A percentile compares a stretch with the other conserved stretches of the same genome.
Conservation (phyloP, 495 filamentous ascomycete species). For the Echria macrotheca region DNA sequence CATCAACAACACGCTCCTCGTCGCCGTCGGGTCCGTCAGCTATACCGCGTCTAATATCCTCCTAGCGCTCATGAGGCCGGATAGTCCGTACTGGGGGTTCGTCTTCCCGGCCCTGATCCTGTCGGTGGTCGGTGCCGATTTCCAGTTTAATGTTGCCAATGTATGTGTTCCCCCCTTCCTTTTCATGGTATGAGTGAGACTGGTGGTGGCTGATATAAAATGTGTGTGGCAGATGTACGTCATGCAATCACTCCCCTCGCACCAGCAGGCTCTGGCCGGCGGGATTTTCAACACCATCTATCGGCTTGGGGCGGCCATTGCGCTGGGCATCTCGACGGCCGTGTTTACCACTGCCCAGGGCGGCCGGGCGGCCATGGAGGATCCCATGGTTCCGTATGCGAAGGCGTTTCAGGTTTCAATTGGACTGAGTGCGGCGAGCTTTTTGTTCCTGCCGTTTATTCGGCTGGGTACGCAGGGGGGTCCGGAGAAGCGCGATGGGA, state of each 20-base stretch:
- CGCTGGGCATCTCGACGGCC: slow-evolving; percentile 49
- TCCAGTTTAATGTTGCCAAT: slow-evolving; percentile 58
- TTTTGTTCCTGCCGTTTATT: slow-evolving; percentile 38
- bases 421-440: slow-evolving; percentile 45
- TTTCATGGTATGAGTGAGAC: not conserved
- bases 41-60: slow-evolving; percentile 42
- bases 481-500: not conserved
- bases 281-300: slow-evolving; percentile 56
- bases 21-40: slow-evolving; percentile 41
- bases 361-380: slow-evolving; percentile 27
- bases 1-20: slow-evolving; percentile 45
- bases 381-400: slow-evolving; percentile 35
- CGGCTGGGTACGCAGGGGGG: slow-evolving; percentile 39
- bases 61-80: slow-evolving; percentile 32
- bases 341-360: slow-evolving; percentile 35
- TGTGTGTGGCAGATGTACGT: slow-evolving; percentile 50
- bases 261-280: slow-evolving; percentile 53
- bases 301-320: slow-evolving; percentile 46
- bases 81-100: slow-evolving; percentile 52
- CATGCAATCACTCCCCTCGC: slow-evolving; percentile 47
- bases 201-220: not conserved
- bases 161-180: slow-evolving; percentile 28
- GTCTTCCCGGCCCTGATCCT: slow-evolving; percentile 51
- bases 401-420: slow-evolving; percentile 52
- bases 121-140: slow-evolving; percentile 51